Percentiles rank a stretch among this genome's conserved stretches.
phyloP scores from a whole-genome alignment of 116 monocot species.

The Papilionanthe hybrid region DNA sequence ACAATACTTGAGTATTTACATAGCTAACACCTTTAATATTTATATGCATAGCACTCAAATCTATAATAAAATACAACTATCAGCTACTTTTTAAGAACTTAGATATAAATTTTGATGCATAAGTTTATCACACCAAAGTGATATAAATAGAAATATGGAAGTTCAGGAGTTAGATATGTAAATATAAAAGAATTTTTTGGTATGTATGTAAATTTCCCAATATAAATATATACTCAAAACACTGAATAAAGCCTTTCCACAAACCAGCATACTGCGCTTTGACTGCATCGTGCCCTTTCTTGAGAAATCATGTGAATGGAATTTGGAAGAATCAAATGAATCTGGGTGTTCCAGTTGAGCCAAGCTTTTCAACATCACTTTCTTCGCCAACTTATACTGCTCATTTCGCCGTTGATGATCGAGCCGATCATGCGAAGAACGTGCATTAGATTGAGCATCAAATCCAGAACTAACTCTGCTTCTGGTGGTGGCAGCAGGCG shows the following conservation, averaged over 20 bases:
- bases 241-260: background rate
- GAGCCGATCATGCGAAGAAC: constrained; percentile 5
- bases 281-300: constrained; percentile 25
- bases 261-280: constrained; percentile 47
- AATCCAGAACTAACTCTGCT: constrained; percentile 17
- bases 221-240: too few relatives aligned
- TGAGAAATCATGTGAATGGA: constrained; percentile 36
- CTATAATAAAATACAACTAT: too few relatives aligned
- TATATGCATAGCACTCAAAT: too few relatives aligned
- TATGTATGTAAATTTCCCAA: too few relatives aligned
- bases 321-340: constrained; percentile 45
- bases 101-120: too few relatives aligned
- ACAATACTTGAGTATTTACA: too few relatives aligned
- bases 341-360: constrained; percentile 43
- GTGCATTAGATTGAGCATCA: constrained; percentile 4
- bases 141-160: too few relatives aligned
- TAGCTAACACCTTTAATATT: too few relatives aligned
- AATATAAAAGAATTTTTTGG: too few relatives aligned
- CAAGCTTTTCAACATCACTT: constrained; percentile 47
- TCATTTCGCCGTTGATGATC: constrained; percentile 17
- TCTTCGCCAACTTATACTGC: constrained; percentile 27
- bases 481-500: constrained; percentile 3
- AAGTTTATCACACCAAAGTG: too few relatives aligned
- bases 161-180: too few relatives aligned
- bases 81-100: too few relatives aligned